Evolutionary conservation across 1,139 yeast species (phyloP), one percentile per base, ranked within the genome.

Genomic region (Taphrina pruni): DNA sequence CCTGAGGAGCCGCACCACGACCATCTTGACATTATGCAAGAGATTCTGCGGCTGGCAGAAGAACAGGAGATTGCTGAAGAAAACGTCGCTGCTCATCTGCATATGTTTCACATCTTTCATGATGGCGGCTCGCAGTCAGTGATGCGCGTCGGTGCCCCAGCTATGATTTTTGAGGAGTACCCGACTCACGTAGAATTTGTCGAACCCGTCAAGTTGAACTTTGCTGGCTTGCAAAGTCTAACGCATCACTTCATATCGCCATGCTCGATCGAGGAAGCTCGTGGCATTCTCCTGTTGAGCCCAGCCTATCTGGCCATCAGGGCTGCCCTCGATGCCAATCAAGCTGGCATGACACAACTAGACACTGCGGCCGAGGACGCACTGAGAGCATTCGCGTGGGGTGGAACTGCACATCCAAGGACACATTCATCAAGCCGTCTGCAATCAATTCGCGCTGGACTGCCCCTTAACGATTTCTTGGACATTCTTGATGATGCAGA

Each of bases 231-330:
- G 12, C 2, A 21, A 1, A 50, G 54, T 21, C 54, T 50, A 1
- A 50, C 54, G n/a, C 54, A 50, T 50, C 54, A 50, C n/a, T 50
- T 50, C 54, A 50, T 50, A 8, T 50, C 54, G 6, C 54, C 54
- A 11, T 50, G 54, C n/a, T 50, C 54, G 8, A 9, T 50, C 32
- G 54, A 50, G 54, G 54, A 50, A 50, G 54, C 54, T 50, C 54
- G 54, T 26, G 54, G 36, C n/a, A 21, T n/a, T 20, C 12, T 50
- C 11, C 54, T 50, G n/a, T n/a, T 21, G 12, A 26, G 54, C 36
- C 54, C 54, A n/a, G 32, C 5, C 6, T 50, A 50, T 26, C 36
- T 50, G 2, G 54, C 36, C 36, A 50, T 35, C 8, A 32, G 54
- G 9, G 54, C 54, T 50, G 54, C 54, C 6, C 36, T 50, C n/a